Conservation (phyloP, 352 stramenopile species). For the Globisporangium abappressorium region DNA sequence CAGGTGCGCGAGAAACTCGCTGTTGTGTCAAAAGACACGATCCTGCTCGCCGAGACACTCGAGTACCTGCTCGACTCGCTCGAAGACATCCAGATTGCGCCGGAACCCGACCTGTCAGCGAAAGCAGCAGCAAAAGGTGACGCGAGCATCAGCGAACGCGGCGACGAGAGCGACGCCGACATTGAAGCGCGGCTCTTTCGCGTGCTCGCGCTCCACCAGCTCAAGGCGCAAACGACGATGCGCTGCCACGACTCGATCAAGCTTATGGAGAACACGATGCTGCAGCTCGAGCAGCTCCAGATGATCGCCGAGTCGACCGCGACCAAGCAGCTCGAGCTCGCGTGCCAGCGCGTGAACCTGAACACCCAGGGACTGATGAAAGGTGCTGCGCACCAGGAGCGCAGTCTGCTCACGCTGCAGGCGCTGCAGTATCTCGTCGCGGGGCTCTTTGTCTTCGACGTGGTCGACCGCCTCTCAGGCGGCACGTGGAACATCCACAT, state of each 20-base stretch:
- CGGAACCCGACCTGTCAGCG: slow-evolving; percentile 20
- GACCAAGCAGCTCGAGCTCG: slow-evolving; percentile 87
- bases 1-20: slow-evolving; percentile 91
- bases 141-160: background rate
- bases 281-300: slow-evolving; percentile 92
- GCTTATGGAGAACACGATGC: slow-evolving; percentile 91
- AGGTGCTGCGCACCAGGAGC: slow-evolving; percentile 67
- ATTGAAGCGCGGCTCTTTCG: slow-evolving; percentile 83
- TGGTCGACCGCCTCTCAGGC: slow-evolving; percentile 94
- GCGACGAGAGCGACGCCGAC: slow-evolving; percentile 38
- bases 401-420: slow-evolving; percentile 71
- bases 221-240: slow-evolving; percentile 89
- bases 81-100: slow-evolving; percentile 64
- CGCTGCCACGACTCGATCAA: slow-evolving; percentile 95
- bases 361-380: slow-evolving; percentile 88
- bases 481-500: slow-evolving; percentile 90
- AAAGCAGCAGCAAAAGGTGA: background rate
- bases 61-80: slow-evolving; percentile 95
- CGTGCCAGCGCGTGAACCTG: slow-evolving; percentile 86
- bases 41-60: slow-evolving; percentile 95
- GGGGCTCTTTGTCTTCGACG: slow-evolving; percentile 92
- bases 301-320: slow-evolving; percentile 91
- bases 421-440: slow-evolving; percentile 92
- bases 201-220: slow-evolving; percentile 87
- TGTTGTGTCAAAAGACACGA: slow-evolving; percentile 92